Evolutionary conservation across 2,329 filamentous ascomycete genomes (phyloP).

Genomic region (Pseudogymnoascus sp.): DNA sequence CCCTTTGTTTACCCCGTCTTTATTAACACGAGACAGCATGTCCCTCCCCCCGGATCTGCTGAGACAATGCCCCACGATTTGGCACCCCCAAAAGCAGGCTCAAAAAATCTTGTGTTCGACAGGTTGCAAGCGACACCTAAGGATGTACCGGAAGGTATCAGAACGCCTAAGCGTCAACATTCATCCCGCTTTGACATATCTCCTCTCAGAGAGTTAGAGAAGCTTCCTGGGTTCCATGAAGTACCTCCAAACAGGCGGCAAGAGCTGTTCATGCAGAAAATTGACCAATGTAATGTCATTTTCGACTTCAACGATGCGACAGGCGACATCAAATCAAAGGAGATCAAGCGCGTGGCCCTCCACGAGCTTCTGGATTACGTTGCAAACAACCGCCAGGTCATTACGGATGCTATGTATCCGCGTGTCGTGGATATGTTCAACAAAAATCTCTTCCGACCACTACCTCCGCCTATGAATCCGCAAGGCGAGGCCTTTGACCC

Average conservation of each 20-base stretch:
- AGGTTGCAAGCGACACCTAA: conserved; percentile 88
- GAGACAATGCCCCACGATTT: conserved; percentile 98
- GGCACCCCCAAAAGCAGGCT: conserved; percentile 81
- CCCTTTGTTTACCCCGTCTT: not conserved
- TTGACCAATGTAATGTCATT: conserved; percentile 99
- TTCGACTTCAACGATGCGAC: conserved; percentile 99
- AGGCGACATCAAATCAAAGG: conserved; percentile 98
- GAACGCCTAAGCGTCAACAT: conserved; percentile 92
- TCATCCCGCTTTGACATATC: conserved; percentile 98
- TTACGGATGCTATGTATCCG: conserved; percentile 98
- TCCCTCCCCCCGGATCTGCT: conserved; percentile 82
- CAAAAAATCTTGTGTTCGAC: conserved; percentile 83
- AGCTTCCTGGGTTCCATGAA: conserved; percentile 95
- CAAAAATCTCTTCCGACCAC: conserved; percentile 95
- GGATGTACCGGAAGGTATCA: conserved; percentile 88
- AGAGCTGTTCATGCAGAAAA: conserved; percentile 99
- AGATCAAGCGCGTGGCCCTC: conserved; percentile 93
- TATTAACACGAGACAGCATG: conserved; percentile 49
- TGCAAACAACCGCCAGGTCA: conserved; percentile 95
- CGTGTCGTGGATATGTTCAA: conserved; percentile 98
- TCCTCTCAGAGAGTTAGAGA: conserved; percentile 90
- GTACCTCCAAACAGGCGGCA: conserved; percentile 89
- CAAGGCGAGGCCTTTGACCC: conserved; percentile 98
- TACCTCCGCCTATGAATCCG: conserved; percentile 92
- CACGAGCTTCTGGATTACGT: conserved; percentile 97